Evolutionary conservation across 345 rosid species (phyloP), one percentile per base, ranked within the genome.

Genomic region (Heritiera littoralis): DNA sequence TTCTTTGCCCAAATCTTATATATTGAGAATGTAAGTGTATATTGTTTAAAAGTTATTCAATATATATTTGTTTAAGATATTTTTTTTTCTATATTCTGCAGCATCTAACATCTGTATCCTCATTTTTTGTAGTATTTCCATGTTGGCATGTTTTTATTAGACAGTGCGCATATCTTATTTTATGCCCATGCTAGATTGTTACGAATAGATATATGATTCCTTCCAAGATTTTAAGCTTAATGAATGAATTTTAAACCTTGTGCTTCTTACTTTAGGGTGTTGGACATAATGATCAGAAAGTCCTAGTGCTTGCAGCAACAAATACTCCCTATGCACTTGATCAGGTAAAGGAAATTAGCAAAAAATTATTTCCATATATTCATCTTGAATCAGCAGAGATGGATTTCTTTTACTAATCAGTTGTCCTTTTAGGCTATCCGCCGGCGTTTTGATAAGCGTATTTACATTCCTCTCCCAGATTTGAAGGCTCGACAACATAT

Each of bases 381-480:
- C 40, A 65, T 65, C 55, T 78, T 75, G 65, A 55, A 52, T 77
- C 35, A 32, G 28, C n/a, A 55, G 9, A 66, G 46, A 69, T 61
- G 38, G 52, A 61, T 65, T 41, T 63, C 41, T 55, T 20, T 71
- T 63, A 46, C 84, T 88, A 72, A 87, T 77, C n/a, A 54, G 23
- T 80, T 45, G 18, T 83, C 60, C 74, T 41, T 81, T 59, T 88
- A 92, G 97, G 97, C 97, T 51, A 90, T 92, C 79, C 81, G 97
- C 66, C 83, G 97, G 38, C 97, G 97, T 77, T 92, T 92, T 83
- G 97, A 92, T 84, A 92, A 92, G 88, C 92, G 97, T 28, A 92
- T 92, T 79, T 89, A 92, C 80, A 92, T 92, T 80, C 97, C 97
- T 23, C 97, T 92, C 20, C 97, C 97, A 54, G 94, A 92, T 77